Base-by-base conservation (phyloP, 305 asterid species). In the Solanum hybrid region DNA sequence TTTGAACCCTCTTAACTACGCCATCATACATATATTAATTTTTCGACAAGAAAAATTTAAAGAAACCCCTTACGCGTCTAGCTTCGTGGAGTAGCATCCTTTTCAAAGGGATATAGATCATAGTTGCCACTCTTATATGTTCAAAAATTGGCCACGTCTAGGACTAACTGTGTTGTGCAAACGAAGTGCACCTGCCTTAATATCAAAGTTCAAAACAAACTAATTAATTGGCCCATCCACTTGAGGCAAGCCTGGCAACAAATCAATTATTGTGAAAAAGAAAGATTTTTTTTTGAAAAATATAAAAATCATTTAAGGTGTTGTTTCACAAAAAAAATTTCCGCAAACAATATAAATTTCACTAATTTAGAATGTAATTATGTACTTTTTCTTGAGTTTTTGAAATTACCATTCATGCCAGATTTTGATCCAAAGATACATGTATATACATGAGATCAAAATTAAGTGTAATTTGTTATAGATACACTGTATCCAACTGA, bases 241-340 rank as follows among this genome's bases (percentile, higher is more conserved):
- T 88, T 42, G 33, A 88, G 28, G 86, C 61, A 88, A 12, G 77
- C 90, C 76, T 88, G 86, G 31, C 77, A 16, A 46, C 61, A 39
- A 29, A 88, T 57, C 86, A 77, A 77, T 88, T 88, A 88, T 88
- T 76, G 36, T 46, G 90, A 13, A 74, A 87, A 88, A 7, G 67
- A 42, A 77, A 88, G 20, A 29, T 2, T 24, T 0, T 84, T 84
- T 28, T 16, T 46, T 1, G 9, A 11, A 84, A 84, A 46, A 10
- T 16, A 4, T 8, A 77, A 87, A 88, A 77, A 67, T 4, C 77
- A 88, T 77, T 36, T 81, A 51, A 22, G 37, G 77, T 77, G 74
- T 46, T 88, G 26, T 14, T 13, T 22, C 46, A 36, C 6, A 9
- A 33, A 33, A 33, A 33, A 33, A 33, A 33, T 33, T 61, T 61